phyloP scores from a whole-genome alignment of 306 rosid genomes.

The Cicer judaicum region DNA sequence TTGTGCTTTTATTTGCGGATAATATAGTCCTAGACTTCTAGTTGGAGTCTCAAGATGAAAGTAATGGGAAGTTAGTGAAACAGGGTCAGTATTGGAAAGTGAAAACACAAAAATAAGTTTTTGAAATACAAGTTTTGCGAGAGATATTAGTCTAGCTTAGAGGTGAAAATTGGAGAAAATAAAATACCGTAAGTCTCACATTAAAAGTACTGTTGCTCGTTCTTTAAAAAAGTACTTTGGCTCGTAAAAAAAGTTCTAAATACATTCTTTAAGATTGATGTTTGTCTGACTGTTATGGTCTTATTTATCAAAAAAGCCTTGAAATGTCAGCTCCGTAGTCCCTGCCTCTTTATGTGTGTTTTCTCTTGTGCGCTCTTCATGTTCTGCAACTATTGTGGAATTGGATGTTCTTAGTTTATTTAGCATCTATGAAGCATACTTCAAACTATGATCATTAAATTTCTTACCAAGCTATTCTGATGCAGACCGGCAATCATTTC shows the following conservation, averaged over 20 bases:
- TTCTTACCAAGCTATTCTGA: conserved; percentile 38
- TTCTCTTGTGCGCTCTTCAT: conserved; percentile 10
- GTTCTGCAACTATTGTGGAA: neutral
- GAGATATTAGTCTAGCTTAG: neutral
- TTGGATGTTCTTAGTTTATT: conserved; percentile 21
- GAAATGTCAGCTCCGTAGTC: conserved; percentile 1
- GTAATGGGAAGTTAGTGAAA: neutral
- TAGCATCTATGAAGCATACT: neutral
- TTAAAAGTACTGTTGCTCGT: neutral
- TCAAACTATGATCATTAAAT: conserved; percentile 35
- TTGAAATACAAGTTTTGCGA: conserved; percentile 3
- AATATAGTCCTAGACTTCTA: neutral
- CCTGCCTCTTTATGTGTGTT: neutral
- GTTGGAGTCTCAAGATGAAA: neutral
- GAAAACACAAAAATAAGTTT: neutral
- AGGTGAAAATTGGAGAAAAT: neutral
- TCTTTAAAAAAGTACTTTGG: neutral
- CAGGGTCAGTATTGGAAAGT: neutral
- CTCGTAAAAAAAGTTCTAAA: neutral
- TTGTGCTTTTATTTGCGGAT: neutral
- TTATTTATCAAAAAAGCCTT: conserved; percentile 12
- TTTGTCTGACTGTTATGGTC: conserved; percentile 22
- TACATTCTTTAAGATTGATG: conserved; percentile 3
- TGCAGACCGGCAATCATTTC: conserved; percentile 92
- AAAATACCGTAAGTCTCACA: neutral